Evolutionary conservation across 1,284 basidiomycete species (phyloP), one percentile per base, ranked within the genome.

Genomic region (Rhodotorula sp.): DNA sequence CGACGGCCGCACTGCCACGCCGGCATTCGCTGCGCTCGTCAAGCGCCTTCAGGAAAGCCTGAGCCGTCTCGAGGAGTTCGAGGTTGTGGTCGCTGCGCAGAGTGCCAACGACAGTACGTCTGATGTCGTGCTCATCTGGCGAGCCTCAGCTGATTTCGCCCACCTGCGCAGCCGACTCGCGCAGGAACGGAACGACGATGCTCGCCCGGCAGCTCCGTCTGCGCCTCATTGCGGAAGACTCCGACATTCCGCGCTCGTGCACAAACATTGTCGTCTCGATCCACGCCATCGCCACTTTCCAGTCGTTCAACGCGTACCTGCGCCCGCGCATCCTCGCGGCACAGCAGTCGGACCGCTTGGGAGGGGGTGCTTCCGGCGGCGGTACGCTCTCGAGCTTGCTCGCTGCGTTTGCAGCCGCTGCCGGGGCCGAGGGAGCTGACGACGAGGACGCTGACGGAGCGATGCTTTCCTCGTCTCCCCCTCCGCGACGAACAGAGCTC

Each of bases 241-340:
- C 91, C 0, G 92, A 94, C 75, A 86, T 95, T 42, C 93, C 94
- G 12, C 88, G 90, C 66, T 90, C 87, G 78, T 86, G 93, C 68
- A 89, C 90, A 76, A 92, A 92, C 74, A 91, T 97, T 76, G 91
- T 93, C 59, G 91, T 97, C 49, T 97, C 93, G 7, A 96, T 97
- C 71, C 94, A 97, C 79, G 94, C 93, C 5, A 96, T 97, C 70
- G 94, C 95, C 0, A 96, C 93, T 0, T 93, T 97, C 85, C 92
- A 95, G 81, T 92, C 93, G 0, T 85, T 97, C 46, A 92, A 96
- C 78, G 93, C 96, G 81, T 97, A 97, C 80, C 86, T 97, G 17
- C 89, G 93, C 0, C 94, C 94, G 23, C 86, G 93, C 13, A 89
- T 97, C 34, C 86, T 92, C n/a, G 91, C 92, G 12, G 82, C 90